Evolutionary conservation across 345 rosid species (phyloP), one percentile per base, ranked within the genome.

Genomic region (Euphorbia peplus): DNA sequence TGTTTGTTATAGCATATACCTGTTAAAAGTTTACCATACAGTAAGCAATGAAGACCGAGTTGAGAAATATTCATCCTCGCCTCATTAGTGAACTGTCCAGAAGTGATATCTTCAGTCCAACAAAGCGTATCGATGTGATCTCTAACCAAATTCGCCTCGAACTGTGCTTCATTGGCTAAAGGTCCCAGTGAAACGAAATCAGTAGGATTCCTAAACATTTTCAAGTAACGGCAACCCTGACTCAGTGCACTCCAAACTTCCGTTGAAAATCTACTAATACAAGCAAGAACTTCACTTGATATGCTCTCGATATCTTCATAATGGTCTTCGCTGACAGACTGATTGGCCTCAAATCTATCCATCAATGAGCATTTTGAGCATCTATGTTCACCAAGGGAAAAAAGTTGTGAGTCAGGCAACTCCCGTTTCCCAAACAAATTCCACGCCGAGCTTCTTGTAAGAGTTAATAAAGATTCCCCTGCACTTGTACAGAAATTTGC

Each of bases 41-140:
- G 69, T 53, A 82, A 72, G 79, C 97, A 88, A 68, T 92, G 97
- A 47, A 83, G 72, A 58, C 88, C 91, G 46, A 90, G 90, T 74
- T 74, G 55, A 56, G 67, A 79, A 50, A 83, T 32, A 18, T 50
- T 48, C 28, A 39, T 35, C 73, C 70, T 83, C 55, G 41, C 71
- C 44, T 78, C 76, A 57, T 64, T 60, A 22, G 25, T 62, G 5
- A 51, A 67, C 66, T 60, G 60, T 70, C 18, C 54, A 37, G 32
- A 66, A 48, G 13, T 61, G 37, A 66, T 58, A 51, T 59, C 60
- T 58, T 29, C 66, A 0, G 47, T 62, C 44, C 42, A 35, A 29
- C 24, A 30, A 22, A 30, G 14, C 4, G 63, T 70, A 73, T 30
- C 62, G 71, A 44, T 62, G 14, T 54, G 32, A 61, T 15, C 15